Conservation (phyloP, 176 grass and related monocot species). For the Pontederia paniculata region DNA sequence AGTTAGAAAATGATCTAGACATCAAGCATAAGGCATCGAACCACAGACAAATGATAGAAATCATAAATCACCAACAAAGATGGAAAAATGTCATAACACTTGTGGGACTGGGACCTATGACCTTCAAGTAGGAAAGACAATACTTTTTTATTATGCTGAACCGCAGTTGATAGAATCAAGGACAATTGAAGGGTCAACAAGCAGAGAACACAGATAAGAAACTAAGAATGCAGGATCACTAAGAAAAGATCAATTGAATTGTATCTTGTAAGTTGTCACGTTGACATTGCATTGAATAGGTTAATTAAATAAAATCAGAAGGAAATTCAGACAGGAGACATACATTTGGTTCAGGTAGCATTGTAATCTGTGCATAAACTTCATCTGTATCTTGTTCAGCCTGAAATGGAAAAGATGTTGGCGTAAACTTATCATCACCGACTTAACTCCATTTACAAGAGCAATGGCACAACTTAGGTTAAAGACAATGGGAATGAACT, state of each 20-base stretch:
- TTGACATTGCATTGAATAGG: background rate
- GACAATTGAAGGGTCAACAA: too few relatives aligned
- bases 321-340: constrained; percentile 9
- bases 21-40: too few relatives aligned
- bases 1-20: too few relatives aligned
- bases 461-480: background rate
- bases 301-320: background rate
- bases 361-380: constrained; percentile 94
- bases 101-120: too few relatives aligned
- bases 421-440: background rate
- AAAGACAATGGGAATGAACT: constrained; percentile 13
- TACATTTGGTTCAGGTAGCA: constrained; percentile 67
- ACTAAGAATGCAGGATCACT: too few relatives aligned
- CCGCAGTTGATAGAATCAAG: too few relatives aligned
- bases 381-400: constrained; percentile 92
- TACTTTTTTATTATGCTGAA: too few relatives aligned
- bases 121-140: too few relatives aligned
- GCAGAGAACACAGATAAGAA: too few relatives aligned
- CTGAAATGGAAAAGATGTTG: constrained; percentile 27
- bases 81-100: too few relatives aligned
- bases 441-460: background rate
- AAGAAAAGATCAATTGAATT: background rate
- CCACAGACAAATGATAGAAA: too few relatives aligned
- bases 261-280: background rate
- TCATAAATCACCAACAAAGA: too few relatives aligned